Evolutionary conservation across 352 stramenopile genomes (phyloP).

Genomic region (Elongisporangium prolatum): DNA sequence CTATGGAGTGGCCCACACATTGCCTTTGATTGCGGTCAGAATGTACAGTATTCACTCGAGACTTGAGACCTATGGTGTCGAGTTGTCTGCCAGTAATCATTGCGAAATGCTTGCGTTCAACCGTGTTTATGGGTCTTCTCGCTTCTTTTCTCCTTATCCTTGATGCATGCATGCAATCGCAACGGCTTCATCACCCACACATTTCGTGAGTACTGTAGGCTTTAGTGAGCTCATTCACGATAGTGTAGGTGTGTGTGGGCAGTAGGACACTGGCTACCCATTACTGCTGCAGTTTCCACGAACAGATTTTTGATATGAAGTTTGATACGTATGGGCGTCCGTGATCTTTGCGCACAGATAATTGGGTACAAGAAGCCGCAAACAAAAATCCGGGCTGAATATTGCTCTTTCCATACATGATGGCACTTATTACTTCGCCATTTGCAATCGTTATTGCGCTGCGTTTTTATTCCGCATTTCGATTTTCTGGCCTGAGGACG

Average conservation of each 20-base stretch:
- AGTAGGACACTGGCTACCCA: not conserved
- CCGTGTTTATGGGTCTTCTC: not conserved
- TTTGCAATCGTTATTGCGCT: not conserved
- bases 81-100: not conserved
- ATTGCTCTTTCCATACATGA: not conserved
- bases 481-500: too few species aligned
- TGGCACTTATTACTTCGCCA: not conserved
- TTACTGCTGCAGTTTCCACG: not conserved
- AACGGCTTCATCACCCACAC: not conserved
- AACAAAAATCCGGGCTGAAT: not conserved
- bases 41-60: not conserved
- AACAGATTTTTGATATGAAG: not conserved
- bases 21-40: not conserved
- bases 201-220: not conserved
- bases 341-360: not conserved
- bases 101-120: not conserved
- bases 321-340: not conserved
- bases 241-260: not conserved
- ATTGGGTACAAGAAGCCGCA: not conserved
- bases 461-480: not conserved
- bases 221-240: not conserved
- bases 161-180: not conserved
- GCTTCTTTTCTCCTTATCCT: not conserved
- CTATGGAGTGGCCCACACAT: too few species aligned
- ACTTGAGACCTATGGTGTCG: not conserved